Percentiles rank a stretch among this genome's conserved stretches.
phyloP scores from a whole-genome alignment of 2,329 filamentous ascomycete species.

The Zymoseptoria tritici region DNA sequence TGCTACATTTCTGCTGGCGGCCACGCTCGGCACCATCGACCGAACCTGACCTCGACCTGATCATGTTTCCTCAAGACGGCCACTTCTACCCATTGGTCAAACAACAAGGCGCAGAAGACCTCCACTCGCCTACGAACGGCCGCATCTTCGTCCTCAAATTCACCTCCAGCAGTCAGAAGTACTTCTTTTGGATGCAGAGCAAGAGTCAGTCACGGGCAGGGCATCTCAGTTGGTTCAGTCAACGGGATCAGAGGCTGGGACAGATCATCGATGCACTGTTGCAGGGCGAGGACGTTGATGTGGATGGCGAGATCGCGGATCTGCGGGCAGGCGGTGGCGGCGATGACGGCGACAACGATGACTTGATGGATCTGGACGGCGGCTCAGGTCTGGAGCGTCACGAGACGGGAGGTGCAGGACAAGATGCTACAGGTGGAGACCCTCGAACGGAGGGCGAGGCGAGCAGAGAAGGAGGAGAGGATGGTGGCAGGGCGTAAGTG shows the following conservation, averaged over 20 bases:
- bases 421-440: conserved; percentile 84
- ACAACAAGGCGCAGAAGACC: conserved; percentile 43
- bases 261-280: conserved; percentile 78
- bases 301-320: conserved; percentile 58
- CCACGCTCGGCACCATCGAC: conserved; percentile 63
- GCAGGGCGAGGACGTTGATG: conserved; percentile 81
- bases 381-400: conserved; percentile 59
- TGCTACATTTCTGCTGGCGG: conserved; percentile 97
- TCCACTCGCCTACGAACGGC: conserved; percentile 65
- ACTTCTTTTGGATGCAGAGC: conserved; percentile 96
- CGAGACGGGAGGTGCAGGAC: conserved; percentile 71
- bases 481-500: conserved; percentile 99
- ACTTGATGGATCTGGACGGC: conserved; percentile 62
- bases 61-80: conserved; percentile 88
- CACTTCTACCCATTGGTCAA: conserved; percentile 60
- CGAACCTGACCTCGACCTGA: conserved; percentile 74
- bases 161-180: conserved; percentile 77
- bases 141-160: conserved; percentile 94
- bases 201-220: conserved; percentile 67
- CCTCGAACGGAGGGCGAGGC: conserved; percentile 82
- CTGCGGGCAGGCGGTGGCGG: conserved; percentile 51
- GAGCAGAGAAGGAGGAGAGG: conserved; percentile 84
- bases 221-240: conserved; percentile 72
- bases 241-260: conserved; percentile 77
- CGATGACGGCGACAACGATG: conserved; percentile 49